Percentiles rank a stretch among this genome's conserved stretches.
These are phyloP conservation scores for Cymbidium sinense DNA, from an alignment of 106 monocot species.

Conservation along the genomic window DNA sequence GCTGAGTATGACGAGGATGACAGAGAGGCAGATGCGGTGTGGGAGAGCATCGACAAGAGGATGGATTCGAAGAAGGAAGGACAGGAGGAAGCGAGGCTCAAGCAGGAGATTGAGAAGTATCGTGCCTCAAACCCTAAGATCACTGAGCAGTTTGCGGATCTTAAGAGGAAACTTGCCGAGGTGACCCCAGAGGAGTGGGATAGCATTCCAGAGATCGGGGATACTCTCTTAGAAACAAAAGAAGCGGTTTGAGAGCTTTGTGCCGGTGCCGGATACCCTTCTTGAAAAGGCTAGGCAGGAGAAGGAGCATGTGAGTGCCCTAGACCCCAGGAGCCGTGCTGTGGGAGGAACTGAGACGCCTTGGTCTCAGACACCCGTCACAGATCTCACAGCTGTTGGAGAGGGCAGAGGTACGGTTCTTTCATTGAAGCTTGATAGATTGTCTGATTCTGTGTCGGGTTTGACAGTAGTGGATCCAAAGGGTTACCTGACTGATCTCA, in stretches of 20 bases:
- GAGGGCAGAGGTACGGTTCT: conserved; percentile 95
- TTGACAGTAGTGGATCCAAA: conserved; percentile 93
- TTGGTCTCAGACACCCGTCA: conserved; percentile 88
- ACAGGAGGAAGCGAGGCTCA: conserved; percentile 78
- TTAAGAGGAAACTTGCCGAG: conserved; percentile 81
- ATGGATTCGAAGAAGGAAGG: conserved; percentile 94
- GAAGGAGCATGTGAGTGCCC: conserved; percentile 86
- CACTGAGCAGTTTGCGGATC: conserved; percentile 94
- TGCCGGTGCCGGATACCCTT: conserved; percentile 89
- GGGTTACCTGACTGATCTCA: conserved; percentile 91
- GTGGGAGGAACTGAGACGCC: conserved; percentile 91
- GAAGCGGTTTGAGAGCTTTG: conserved; percentile 98
- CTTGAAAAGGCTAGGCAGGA: conserved; percentile 97
- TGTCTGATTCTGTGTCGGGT: conserved; percentile 95
- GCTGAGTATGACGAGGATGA: conserved; percentile 99
- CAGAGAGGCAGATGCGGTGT: conserved; percentile 91
- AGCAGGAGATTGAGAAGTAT: conserved; percentile 97
- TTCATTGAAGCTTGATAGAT: conserved; percentile 79
- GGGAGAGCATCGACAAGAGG: conserved; percentile 85
- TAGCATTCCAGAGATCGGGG: conserved; percentile 94
- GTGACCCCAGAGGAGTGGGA: conserved; percentile 85
- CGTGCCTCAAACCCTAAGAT: conserved; percentile 95
- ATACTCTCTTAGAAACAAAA: conserved; percentile 91
- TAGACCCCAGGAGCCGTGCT: conserved; percentile 86
- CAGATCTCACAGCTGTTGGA: conserved; percentile 91